phyloP scores from a whole-genome alignment of 2,329 filamentous ascomycete genomes.

The Mollisiaceae sp. region DNA sequence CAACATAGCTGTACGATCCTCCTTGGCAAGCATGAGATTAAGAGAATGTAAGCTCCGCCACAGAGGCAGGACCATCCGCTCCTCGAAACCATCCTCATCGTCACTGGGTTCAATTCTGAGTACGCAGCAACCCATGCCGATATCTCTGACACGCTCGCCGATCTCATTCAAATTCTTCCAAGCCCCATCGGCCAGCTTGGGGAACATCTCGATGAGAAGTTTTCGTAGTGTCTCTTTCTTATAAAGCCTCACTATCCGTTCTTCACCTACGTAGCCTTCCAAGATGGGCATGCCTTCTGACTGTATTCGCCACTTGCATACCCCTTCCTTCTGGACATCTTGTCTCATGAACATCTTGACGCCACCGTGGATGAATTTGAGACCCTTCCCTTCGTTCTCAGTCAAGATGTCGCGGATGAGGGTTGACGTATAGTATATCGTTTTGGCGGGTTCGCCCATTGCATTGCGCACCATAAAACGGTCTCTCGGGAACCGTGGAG shows the following conservation, averaged over 20 bases:
- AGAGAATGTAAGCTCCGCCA: constrained; percentile 93
- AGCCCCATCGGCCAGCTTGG: constrained; percentile 76
- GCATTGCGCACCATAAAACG: constrained; percentile 97
- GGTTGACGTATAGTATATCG: constrained; percentile 92
- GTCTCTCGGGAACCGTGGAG: constrained; percentile 82
- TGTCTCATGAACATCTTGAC: constrained; percentile 99
- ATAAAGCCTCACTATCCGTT: constrained; percentile 74
- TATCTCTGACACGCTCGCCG: constrained; percentile 77
- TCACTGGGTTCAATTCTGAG: constrained; percentile 80
- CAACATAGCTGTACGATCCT: constrained; percentile 91
- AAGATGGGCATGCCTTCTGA: constrained; percentile 91
- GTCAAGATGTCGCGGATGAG: constrained; percentile 84
- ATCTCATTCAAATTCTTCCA: constrained; percentile 85
- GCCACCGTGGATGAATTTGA: constrained; percentile 95
- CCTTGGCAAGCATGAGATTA: constrained; percentile 98
- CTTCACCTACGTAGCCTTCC: constrained; percentile 84
- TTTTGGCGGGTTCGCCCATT: constrained; percentile 84
- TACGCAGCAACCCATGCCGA: constrained; percentile 91
- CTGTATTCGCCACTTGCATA: constrained; percentile 95
- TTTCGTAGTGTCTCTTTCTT: constrained; percentile 80
- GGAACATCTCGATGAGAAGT: constrained; percentile 95
- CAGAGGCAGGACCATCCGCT: constrained; percentile 86
- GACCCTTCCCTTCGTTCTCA: constrained; percentile 85
- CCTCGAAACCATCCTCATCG: constrained; percentile 64
- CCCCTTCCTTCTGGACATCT: constrained; percentile 82